Conservation (phyloP, 371 early-diverging fungal species). For the Basidiobolus meristosporus region DNA sequence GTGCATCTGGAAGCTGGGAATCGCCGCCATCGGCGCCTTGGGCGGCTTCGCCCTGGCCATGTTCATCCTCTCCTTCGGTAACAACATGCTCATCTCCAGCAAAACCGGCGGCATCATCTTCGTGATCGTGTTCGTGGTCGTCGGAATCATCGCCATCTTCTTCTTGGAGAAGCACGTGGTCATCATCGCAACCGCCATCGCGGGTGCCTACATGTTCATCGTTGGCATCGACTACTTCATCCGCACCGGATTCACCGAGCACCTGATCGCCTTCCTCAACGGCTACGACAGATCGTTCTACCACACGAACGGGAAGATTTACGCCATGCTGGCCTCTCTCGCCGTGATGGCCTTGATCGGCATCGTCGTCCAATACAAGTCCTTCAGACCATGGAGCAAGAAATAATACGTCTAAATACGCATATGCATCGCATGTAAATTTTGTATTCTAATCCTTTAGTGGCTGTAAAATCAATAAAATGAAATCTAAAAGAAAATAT, state of each 20-base stretch:
- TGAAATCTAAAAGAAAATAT: no score
- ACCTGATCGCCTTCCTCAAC: conserved; percentile 7
- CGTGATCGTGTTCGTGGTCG: conserved; percentile 19
- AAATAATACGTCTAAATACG: no score
- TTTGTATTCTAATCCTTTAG: no score
- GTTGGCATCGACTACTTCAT: conserved; percentile 29
- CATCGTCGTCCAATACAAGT: not conserved
- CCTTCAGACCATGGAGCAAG: not conserved
- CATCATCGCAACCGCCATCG: conserved; percentile 25
- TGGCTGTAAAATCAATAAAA: no score
- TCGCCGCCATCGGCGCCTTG: conserved; percentile 29
- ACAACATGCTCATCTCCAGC: conserved; percentile 17
- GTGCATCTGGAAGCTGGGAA: conserved; percentile 34
- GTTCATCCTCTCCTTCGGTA: conserved; percentile 28
- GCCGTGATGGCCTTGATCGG: not conserved
- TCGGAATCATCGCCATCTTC: conserved; percentile 21
- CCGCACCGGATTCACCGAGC: conserved; percentile 21
- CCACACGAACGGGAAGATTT: not conserved
- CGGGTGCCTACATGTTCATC: conserved; percentile 31
- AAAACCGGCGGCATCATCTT: conserved; percentile 20
- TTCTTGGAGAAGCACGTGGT: conserved; percentile 24
- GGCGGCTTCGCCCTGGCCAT: conserved; percentile 30
- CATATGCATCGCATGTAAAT: no score
- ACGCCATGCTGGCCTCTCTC: not conserved
- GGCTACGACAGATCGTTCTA: not conserved